phyloP scores from a whole-genome alignment of 2,329 filamentous ascomycete genomes.

The Ophiostoma ulmi region DNA sequence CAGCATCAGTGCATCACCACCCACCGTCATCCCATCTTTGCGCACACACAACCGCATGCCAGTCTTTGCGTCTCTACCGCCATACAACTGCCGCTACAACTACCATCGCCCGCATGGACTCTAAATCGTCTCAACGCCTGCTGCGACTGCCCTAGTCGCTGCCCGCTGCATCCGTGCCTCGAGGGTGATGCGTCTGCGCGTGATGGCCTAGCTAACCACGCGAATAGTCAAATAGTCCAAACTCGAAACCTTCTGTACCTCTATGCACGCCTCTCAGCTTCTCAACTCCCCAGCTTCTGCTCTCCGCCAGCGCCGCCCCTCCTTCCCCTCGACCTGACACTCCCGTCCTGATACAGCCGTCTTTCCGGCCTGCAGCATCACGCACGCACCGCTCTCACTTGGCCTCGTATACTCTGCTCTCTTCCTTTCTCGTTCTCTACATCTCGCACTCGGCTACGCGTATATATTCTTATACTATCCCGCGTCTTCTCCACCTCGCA shows the following conservation, averaged over 20 bases:
- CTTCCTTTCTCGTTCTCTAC: neutral
- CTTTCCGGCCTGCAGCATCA: neutral
- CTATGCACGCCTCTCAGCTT: neutral
- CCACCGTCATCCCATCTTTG: neutral
- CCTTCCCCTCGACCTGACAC: neutral
- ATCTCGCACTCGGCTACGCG: neutral
- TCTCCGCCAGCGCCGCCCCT: conserved; percentile 1
- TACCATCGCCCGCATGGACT: neutral
- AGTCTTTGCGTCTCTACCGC: neutral
- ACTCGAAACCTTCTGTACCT: too few species aligned
- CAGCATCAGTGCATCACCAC: neutral
- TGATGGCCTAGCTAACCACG: conserved; percentile 19
- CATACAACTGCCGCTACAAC: neutral
- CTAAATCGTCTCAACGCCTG: neutral
- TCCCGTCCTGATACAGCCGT: neutral
- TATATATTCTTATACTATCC: neutral
- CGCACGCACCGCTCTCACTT: neutral
- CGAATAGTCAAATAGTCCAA: neutral
- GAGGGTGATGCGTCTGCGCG: conserved; percentile 8
- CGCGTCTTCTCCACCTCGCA: neutral
- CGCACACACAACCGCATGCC: neutral
- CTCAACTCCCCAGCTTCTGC: neutral
- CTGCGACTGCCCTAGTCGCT: conserved; percentile 6
- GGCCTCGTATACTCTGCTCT: too few species aligned
- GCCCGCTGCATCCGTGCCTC: neutral